Base-by-base conservation (phyloP, 352 stramenopile species). In the Phytophthora hybrid region DNA sequence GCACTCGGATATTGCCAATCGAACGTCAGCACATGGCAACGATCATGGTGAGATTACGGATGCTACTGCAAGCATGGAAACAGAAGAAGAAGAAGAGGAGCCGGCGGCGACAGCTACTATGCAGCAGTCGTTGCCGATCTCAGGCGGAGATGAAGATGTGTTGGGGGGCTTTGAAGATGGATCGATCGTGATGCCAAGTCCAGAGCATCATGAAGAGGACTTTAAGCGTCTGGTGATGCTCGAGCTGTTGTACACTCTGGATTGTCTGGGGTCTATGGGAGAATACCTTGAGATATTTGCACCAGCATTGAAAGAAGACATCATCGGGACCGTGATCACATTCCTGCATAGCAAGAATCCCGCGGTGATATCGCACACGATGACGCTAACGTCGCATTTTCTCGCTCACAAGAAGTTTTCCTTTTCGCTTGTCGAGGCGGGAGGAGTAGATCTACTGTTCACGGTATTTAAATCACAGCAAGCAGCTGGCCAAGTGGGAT, bases 241-340 rank as follows among this genome's bases (percentile, higher is more conserved):
- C 18, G 90, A 97, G 66, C 67, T 97, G 11, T 59, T 95, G 31
- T 93, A 95, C 60, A 94, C 88, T 0, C 68, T 97, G 49, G 88
- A 97, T 57, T 95, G 90, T 66, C 82, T 97, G 32, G 90, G 88
- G 3, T 89, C 88, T 6, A 91, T 95, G 78, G 90, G 90, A 7
- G 90, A 97, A 53, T 95, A 97, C 47, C 73, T 94, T 63, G 90
- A 97, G 59, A 80, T 97, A 2, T 93, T 97, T 53, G 90, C 85
- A 4, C 88, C 90, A 10, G 87, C 89, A 18, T 65, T 94, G 32
- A 93, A 93, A 63, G 90, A 97, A 77, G 90, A 97, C 34, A 92
- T 94, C 46, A 80, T 95, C 19, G 85, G 83, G 49, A 94, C 85
- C 5, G 90, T 93, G 44, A 81, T 97, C 46, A 97, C 86, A 6